These are phyloP conservation scores for Rhododendron kiyosumense DNA, from an alignment of 148 eudicot genomes.

Conservation along the genomic window DNA sequence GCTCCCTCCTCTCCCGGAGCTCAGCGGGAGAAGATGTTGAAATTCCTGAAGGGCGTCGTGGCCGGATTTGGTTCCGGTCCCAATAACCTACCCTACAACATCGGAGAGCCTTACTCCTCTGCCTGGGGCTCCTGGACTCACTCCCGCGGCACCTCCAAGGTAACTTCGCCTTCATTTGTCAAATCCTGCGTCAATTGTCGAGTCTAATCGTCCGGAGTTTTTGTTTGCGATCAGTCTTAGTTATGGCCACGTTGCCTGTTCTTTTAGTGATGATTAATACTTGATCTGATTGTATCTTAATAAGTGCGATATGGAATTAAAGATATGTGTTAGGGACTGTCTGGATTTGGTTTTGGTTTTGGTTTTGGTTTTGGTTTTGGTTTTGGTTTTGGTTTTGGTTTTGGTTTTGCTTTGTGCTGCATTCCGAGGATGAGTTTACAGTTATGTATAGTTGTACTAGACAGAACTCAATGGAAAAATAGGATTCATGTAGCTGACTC, in stretches of 20 bases:
- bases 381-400: not conserved
- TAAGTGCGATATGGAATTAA: not conserved
- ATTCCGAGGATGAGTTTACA: constrained; percentile 3
- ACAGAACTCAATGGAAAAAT: too few relatives aligned
- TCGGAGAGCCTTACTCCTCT: constrained; percentile 81
- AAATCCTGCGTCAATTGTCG: too few relatives aligned
- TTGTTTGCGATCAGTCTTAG: not conserved
- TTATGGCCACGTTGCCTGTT: not conserved
- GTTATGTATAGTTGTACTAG: not conserved
- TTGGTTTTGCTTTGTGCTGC: not conserved
- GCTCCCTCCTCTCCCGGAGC: not conserved
- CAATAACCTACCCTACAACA: constrained; percentile 81
- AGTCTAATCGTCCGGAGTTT: not conserved
- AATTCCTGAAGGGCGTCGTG: constrained; percentile 82
- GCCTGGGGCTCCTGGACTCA: constrained; percentile 99
- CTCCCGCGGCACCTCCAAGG: constrained; percentile 83
- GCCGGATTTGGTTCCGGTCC: constrained; percentile 86
- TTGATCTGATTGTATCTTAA: not conserved
- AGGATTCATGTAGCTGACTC: too few relatives aligned
- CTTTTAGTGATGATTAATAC: not conserved
- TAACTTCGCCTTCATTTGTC: not conserved
- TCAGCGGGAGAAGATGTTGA: constrained; percentile 44
- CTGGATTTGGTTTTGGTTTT: not conserved
- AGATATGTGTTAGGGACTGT: not conserved
- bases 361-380: not conserved